Conservation (phyloP, 768 basidiomycete genomes). For the Mycena sanguinolenta region DNA sequence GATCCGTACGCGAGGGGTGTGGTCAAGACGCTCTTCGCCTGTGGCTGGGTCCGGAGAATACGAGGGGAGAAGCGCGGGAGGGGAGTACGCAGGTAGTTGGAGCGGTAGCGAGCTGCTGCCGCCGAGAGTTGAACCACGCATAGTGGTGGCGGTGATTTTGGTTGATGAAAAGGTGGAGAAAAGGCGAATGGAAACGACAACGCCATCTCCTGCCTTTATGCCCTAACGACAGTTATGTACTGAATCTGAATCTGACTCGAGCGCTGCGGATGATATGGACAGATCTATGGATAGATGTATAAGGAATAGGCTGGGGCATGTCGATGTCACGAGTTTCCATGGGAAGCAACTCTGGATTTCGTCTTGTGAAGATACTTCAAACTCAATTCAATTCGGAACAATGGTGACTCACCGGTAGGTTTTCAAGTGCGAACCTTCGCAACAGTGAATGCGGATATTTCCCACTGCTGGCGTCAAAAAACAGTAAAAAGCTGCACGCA, state of each 20-base stretch:
- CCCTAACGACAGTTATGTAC: slow-evolving; percentile 15
- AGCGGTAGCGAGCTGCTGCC: slow-evolving; percentile 5
- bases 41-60: slow-evolving; percentile 69
- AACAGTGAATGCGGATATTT: too few relatives aligned
- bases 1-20: slow-evolving; percentile 56
- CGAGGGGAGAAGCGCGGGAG: slow-evolving; percentile 65
- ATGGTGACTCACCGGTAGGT: too few relatives aligned
- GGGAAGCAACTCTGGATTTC: too few relatives aligned
- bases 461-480: too few relatives aligned
- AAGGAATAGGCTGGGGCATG: too few relatives aligned
- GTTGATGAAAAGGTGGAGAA: not conserved
- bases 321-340: too few relatives aligned
- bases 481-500: too few relatives aligned
- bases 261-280: slow-evolving; percentile 9
- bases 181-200: not conserved
- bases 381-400: too few relatives aligned
- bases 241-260: slow-evolving; percentile 13
- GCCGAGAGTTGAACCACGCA: not conserved
- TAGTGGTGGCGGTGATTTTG: slow-evolving; percentile 10
- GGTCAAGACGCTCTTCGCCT: slow-evolving; percentile 67
- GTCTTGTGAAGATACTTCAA: too few relatives aligned
- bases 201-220: slow-evolving; percentile 22
- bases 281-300: slow-evolving; percentile 5
- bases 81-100: slow-evolving; percentile 66
- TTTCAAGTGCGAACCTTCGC: too few relatives aligned